Evolutionary conservation across 768 basidiomycete species (phyloP).

Genomic region (Mycena pura): DNA sequence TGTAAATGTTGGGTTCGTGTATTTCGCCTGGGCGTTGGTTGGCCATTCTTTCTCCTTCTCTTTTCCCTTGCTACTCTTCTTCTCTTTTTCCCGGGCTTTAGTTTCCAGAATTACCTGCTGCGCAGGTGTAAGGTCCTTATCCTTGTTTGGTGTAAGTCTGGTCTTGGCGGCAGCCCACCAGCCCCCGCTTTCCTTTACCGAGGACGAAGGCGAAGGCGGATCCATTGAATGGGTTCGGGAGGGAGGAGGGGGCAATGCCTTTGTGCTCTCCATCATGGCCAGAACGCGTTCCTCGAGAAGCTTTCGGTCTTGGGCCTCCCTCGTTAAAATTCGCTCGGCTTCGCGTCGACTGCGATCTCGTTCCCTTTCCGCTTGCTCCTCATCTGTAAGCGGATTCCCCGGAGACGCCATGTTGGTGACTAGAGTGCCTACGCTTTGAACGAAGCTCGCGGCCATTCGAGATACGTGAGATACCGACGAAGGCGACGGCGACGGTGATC

Average conservation of each 20-base stretch:
- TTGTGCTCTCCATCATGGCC: conserved; percentile 68
- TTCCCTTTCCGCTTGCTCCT: conserved; percentile 78
- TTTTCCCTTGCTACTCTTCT: conserved; percentile 57
- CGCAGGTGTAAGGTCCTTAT: conserved; percentile 85
- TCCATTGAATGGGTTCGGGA: conserved; percentile 62
- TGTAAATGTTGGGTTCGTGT: conserved; percentile 61
- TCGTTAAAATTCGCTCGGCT: conserved; percentile 77
- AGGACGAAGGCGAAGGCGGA: conserved; percentile 67
- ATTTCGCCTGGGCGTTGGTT: conserved; percentile 56
- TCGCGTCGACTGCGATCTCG: conserved; percentile 78
- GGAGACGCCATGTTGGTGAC: conserved; percentile 59
- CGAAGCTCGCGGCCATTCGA: conserved; percentile 75
- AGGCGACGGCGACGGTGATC: conserved; percentile 68
- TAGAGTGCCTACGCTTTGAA: conserved; percentile 74
- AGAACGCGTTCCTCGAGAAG: conserved; percentile 76
- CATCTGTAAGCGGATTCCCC: conserved; percentile 62
- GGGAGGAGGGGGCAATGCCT: conserved; percentile 63
- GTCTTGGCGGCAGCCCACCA: conserved; percentile 85
- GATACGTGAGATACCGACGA: too few relatives aligned
- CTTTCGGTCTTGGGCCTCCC: conserved; percentile 73
- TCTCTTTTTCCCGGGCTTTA: conserved; percentile 69
- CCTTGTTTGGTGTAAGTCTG: conserved; percentile 80
- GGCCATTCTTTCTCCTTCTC: conserved; percentile 74
- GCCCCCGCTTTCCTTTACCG: conserved; percentile 64
- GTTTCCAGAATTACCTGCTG: conserved; percentile 82